Evolutionary conservation across 1,284 basidiomycete species (phyloP), one percentile per base, ranked within the genome.

Genomic region (Vanrija humicola): DNA sequence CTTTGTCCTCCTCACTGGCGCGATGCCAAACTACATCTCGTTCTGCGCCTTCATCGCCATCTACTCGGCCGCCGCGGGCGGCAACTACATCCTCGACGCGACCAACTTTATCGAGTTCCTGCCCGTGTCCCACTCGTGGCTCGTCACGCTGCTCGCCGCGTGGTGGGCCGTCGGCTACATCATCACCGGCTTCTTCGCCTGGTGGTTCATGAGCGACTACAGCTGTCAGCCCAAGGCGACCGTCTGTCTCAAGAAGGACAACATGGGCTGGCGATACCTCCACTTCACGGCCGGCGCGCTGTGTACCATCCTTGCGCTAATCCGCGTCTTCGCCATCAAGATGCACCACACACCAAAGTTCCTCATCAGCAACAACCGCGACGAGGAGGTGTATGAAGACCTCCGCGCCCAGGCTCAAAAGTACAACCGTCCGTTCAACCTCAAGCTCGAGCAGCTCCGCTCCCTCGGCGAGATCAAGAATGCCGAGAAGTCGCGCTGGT

Each of bases 81-180:
- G 84, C 54, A 85, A 85, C 46, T 58, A 84, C 8, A 83, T 82
- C 2, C 82, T 83, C 19, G 82, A 84, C 61, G 79, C 79, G 46
- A 81, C 82, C 14, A 74, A 84, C 39, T 84, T 81, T 66, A 75
- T 84, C 47, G 83, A 85, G 65, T 80, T 82, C 63, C 77, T 84
- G 42, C 83, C 48, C 68, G 81, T 61, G 77, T 82, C 77, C 14
- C 66, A 71, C 46, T 64, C 66, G 52, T 85, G 83, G 79, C 80
- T 84, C 21, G 73, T 86, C 40, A 86, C 84, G 0, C 74, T 86
- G 23, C 78, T 86, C 1, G 83, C 82, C 14, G 79, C 80, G 38
- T 84, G 82, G 78, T 85, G 83, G 84, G 81, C 81, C 18, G 62
- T 84, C 16, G 84, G 84, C 4, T 40, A 50, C 28, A 52, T 56